A percentile compares a stretch with the other conserved stretches of the same genome.
phyloP scores from a whole-genome alignment of 2,329 filamentous ascomycete genomes.

The Westerdykella aurantiaca region DNA sequence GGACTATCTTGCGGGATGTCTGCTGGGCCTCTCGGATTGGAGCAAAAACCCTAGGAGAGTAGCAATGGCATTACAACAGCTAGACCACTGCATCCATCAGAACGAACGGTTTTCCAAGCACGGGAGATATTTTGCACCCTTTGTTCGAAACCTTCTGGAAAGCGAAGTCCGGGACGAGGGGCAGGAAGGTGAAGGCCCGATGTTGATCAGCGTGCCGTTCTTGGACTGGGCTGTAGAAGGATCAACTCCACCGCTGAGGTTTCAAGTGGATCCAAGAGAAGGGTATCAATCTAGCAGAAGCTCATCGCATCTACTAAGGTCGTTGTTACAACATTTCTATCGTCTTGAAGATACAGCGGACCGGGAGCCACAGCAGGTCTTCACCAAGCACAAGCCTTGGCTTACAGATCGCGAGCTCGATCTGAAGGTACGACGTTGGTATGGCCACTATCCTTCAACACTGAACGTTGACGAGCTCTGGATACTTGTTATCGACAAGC shows the following conservation, averaged over 20 bases:
- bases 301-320: conserved; percentile 37
- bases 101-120: conserved; percentile 42
- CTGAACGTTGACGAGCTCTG: conserved; percentile 42
- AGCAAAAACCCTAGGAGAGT: conserved; percentile 12
- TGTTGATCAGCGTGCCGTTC: conserved; percentile 40
- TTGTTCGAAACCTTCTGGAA: conserved; percentile 31
- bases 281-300: conserved; percentile 36
- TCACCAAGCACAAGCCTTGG: conserved; percentile 41
- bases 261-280: conserved; percentile 40
- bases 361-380: conserved; percentile 38
- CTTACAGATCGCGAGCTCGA: conserved; percentile 38
- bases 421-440: conserved; percentile 40
- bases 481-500: conserved; percentile 38
- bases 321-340: conserved; percentile 41
- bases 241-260: conserved; percentile 34
- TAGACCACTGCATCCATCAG: conserved; percentile 36
- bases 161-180: conserved; percentile 2
- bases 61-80: conserved; percentile 21
- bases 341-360: conserved; percentile 41
- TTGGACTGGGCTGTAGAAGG: conserved; percentile 40
- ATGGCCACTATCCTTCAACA: conserved; percentile 38
- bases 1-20: conserved; percentile 33
- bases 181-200: conserved; percentile 19
- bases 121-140: conserved; percentile 41
- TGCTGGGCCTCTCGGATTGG: conserved; percentile 31